Conservation (phyloP, 495 filamentous ascomycete species). For the Aspergillus funiculosus region DNA sequence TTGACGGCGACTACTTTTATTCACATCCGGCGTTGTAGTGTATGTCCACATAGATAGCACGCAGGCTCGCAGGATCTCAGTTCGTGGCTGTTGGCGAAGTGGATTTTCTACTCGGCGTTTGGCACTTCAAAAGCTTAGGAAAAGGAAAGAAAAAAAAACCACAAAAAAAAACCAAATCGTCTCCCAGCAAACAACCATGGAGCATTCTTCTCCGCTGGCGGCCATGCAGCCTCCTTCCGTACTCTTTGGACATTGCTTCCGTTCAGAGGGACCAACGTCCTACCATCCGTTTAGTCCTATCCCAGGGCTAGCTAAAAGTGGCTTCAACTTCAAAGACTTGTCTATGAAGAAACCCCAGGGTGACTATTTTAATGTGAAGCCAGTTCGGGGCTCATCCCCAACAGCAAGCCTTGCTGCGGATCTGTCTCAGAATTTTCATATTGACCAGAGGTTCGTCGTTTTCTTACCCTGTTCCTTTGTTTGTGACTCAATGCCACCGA, state of each 20-base stretch:
- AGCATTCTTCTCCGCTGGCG: constrained; percentile 88
- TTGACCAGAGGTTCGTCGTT: constrained; percentile 71
- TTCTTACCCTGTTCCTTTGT: constrained; percentile 2
- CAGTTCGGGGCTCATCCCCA: constrained; percentile 79
- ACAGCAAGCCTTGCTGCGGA: constrained; percentile 86
- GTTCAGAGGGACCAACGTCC: constrained; percentile 47
- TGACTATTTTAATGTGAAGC: constrained; percentile 74
- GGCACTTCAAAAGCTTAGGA: not conserved
- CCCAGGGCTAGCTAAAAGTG: constrained; percentile 53
- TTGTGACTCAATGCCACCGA: not conserved
- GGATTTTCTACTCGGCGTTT: not conserved
- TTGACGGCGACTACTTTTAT: constrained; percentile 11
- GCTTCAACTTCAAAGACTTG: constrained; percentile 67
- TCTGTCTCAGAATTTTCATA: constrained; percentile 92
- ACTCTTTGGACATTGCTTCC: constrained; percentile 50
- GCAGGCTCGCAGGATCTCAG: constrained; percentile 2
- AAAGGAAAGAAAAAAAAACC: too few species aligned
- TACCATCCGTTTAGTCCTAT: constrained; percentile 45
- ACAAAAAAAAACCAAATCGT: too few species aligned
- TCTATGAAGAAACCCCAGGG: constrained; percentile 56
- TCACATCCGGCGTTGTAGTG: constrained; percentile 18
- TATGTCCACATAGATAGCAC: constrained; percentile 21
- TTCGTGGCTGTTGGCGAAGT: constrained; percentile 8
- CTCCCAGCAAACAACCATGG: constrained; percentile 55
- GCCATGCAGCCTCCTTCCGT: constrained; percentile 82